These are phyloP conservation scores for Exophiala oligosperma DNA, from an alignment of 2,329 filamentous ascomycete genomes.

Conservation along the genomic window DNA sequence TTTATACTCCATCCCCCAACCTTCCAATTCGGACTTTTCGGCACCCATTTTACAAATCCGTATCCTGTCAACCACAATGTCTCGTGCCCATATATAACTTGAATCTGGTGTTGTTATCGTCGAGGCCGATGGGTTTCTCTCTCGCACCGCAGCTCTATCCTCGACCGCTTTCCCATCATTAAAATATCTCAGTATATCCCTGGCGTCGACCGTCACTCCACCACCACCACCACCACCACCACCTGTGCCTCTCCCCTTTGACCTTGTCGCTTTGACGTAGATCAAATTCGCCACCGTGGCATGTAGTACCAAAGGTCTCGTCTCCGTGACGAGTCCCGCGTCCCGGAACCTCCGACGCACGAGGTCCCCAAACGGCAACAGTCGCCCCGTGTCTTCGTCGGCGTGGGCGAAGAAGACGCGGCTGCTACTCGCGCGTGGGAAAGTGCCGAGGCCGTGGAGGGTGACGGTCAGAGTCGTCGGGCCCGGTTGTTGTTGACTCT, in stretches of 20 bases:
- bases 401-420: constrained; percentile 33
- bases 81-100: constrained; percentile 66
- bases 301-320: constrained; percentile 70
- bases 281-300: constrained; percentile 85
- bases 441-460: constrained; percentile 23
- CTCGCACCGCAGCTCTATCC: not conserved
- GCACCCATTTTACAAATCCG: constrained; percentile 88
- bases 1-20: constrained; percentile 54
- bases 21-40: constrained; percentile 58
- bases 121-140: not conserved
- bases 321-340: constrained; percentile 39
- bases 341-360: constrained; percentile 44
- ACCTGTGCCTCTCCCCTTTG: constrained; percentile 18
- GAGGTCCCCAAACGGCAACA: constrained; percentile 43
- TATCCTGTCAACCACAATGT: constrained; percentile 67
- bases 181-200: constrained; percentile 35
- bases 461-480: constrained; percentile 18
- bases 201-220: constrained; percentile 49
- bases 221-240: not conserved
- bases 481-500: not conserved
- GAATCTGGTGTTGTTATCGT: constrained; percentile 29
- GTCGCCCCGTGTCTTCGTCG: constrained; percentile 38
- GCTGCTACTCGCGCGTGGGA: constrained; percentile 16
- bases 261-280: constrained; percentile 52
- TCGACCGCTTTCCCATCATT: constrained; percentile 31